Conservation (phyloP, 192 early-diverging fungal species). For the Coemansia sp. region DNA sequence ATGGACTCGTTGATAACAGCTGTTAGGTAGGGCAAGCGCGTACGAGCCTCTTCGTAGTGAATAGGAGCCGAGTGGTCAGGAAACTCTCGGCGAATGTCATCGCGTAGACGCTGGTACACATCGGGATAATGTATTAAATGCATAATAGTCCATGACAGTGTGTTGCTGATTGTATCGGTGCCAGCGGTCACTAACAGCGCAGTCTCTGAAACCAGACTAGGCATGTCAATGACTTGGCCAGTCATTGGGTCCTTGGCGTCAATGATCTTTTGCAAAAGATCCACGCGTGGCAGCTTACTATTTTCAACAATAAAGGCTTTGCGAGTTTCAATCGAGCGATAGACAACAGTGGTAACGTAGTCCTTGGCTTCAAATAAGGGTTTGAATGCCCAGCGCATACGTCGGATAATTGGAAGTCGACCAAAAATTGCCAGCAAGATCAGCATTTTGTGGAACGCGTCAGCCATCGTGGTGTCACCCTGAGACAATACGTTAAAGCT, state of each 20-base stretch:
- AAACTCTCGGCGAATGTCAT: constrained; percentile 37
- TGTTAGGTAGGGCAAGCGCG: constrained; percentile 35
- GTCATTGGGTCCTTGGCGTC: constrained; percentile 46
- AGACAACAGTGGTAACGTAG: constrained; percentile 7
- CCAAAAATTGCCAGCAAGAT: constrained; percentile 9
- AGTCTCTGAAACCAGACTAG: constrained; percentile 25
- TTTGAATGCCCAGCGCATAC: constrained; percentile 18
- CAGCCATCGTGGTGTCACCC: constrained; percentile 22
- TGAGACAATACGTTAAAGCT: constrained; percentile 24
- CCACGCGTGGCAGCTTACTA: background rate
- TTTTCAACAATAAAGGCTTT: background rate
- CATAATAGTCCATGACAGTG: constrained; percentile 41
- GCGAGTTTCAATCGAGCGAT: constrained; percentile 14
- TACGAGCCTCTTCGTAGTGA: constrained; percentile 28
- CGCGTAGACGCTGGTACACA: constrained; percentile 22
- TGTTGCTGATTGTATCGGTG: constrained; percentile 57
- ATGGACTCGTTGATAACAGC: constrained; percentile 52
- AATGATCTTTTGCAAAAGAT: constrained; percentile 52
- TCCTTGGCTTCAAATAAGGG: background rate
- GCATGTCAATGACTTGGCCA: constrained; percentile 19
- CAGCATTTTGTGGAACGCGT: constrained; percentile 23
- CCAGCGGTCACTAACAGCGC: constrained; percentile 43
- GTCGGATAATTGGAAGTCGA: constrained; percentile 9
- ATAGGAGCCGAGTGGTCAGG: constrained; percentile 26
- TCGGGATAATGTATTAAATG: constrained; percentile 41